Base-by-base conservation (phyloP, 805 yeast genomes). In the Starmera amethionina region DNA sequence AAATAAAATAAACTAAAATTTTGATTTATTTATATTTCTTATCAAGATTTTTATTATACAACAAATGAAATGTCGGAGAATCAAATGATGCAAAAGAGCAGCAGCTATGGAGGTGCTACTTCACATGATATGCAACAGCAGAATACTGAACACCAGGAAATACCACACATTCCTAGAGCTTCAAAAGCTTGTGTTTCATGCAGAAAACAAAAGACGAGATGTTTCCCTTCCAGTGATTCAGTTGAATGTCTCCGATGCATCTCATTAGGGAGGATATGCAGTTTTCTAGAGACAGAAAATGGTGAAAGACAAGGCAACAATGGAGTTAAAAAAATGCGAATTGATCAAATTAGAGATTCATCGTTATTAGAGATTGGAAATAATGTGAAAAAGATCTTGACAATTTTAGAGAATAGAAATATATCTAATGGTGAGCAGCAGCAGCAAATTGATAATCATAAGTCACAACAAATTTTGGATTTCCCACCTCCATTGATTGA, bases 241-340 rank as follows among this genome's bases (percentile, higher is more conserved):
- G 55, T 61, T 8, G 64, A 75, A 3, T 80, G 88, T 59, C 57
- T 79, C 16, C 59, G 86, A 18, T 81, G 88, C 51, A 58, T 65
- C 1, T 74, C 79, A 5, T 57, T 78, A 32, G 71, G 67, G 6
- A 58, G 65, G 28, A 59, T 54, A 18, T 81, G 88, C 49, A 73
- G 79, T 8, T 72, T 78, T 47, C 72, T 63, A 42, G 57, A 47
- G 12, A 56, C 50, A 16, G 41, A 40, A 25, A 15, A 16, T n/a
- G 12, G 9, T 11, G 7, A 15, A 12, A 14, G 8, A 19, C n/a
- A 30, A 10, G 33, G 22, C 22, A 31, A n/a, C 25, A 18, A 27
- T 27, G 28, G 29, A 45, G 36, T 45, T 36, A 8, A 22, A 40
- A 9, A 39, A 46, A 33, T 35, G 45, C 22, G 42, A 45, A 22